Evolutionary conservation across 148 eudicot genomes (phyloP), one percentile per base, ranked within the genome.

Genomic region (Persicaria tinctoria): DNA sequence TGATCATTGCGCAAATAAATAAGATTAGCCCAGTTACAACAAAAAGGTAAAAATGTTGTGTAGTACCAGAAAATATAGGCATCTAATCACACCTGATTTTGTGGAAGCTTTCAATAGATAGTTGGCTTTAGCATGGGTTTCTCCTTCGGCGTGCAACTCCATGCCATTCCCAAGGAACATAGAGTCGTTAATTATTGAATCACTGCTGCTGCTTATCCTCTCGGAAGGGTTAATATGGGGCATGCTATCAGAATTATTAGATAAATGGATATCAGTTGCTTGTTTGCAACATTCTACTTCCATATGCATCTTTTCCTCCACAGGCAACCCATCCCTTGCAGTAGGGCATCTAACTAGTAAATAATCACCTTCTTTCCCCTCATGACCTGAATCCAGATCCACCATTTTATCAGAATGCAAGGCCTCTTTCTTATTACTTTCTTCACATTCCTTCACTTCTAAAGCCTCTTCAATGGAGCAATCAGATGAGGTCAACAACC

Each of bases 361-460:
- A 70, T 75, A 68, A 73, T 79, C n/a, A n/a, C 45, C 53, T 20
- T 18, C 76, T 63, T 68, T 77, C 72, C 64, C 57, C 76, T 70
- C 77, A 74, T 72, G 63, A 74, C 55, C 8, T 32, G 78, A 75
- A 70, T 74, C 86, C 46, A 66, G 64, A 75, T 49, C 68, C 54
- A 82, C 76, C 11, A 74, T 56, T 74, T 51, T 75, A 70, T 66
- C 72, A 72, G 77, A 76, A 74, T 70, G 64, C 20, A 51, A 63
- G 14, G 66, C 57, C 38, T 71, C 38, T 68, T 72, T 74, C 60
- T 74, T 51, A 20, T 47, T 76, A 32, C 46, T 71, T 79, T 77
- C 77, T 54, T 51, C 70, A 48, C 38, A 70, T 51, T 84, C 84
- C 83, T 74, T 83, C 14, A 62, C 74, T 49, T 80, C 84, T 72